phyloP scores from a whole-genome alignment of 495 filamentous ascomycete genomes.

The Penicillium egyptiacum region DNA sequence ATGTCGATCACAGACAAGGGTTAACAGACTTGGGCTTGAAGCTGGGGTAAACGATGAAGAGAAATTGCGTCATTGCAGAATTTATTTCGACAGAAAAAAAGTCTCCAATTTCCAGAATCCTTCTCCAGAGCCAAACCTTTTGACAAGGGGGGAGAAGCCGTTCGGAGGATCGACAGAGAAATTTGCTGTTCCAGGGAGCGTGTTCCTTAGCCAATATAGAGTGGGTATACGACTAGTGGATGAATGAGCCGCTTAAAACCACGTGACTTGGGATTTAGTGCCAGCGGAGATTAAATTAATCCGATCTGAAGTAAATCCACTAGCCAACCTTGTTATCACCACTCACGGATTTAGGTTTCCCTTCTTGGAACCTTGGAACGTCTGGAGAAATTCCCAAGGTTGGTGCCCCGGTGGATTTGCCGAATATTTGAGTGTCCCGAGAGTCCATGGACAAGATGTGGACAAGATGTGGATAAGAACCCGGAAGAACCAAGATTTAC shows the following conservation, averaged over 20 bases:
- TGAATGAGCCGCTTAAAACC: neutral
- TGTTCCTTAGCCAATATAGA: neutral
- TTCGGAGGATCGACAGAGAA: conserved; percentile 4
- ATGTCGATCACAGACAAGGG: neutral
- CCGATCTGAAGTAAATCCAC: conserved; percentile 3
- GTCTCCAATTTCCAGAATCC: neutral
- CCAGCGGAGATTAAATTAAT: neutral
- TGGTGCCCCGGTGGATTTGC: neutral
- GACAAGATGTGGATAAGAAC: too few species aligned
- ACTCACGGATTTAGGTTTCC: neutral
- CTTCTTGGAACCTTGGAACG: neutral
- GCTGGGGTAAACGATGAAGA: neutral
- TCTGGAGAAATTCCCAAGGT: neutral
- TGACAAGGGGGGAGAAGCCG: neutral
- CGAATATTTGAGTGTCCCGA: neutral
- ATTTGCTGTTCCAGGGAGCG: neutral
- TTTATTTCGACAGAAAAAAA: too few species aligned
- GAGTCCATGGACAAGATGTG: neutral
- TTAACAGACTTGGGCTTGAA: neutral
- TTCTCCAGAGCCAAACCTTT: conserved; percentile 1
- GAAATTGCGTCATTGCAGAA: conserved; percentile 8
- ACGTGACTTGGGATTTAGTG: neutral
- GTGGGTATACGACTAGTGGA: neutral
- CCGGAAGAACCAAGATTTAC: too few species aligned
- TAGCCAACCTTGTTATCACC: neutral